Percentiles rank a stretch among this genome's conserved stretches.
phyloP scores from a whole-genome alignment of 2,329 filamentous ascomycete genomes.

The Aureobasidium sp. region DNA sequence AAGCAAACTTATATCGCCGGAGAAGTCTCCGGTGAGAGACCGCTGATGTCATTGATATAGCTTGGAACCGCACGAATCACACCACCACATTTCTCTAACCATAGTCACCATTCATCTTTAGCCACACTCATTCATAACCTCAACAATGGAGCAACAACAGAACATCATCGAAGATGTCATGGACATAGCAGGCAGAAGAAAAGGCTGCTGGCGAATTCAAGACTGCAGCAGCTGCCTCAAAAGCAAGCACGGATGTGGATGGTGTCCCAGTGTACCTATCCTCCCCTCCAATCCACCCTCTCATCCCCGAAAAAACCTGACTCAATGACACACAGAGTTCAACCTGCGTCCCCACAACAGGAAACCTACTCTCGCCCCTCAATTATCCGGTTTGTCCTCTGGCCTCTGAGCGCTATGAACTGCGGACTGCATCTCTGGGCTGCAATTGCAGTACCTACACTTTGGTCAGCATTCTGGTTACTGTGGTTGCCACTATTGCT shows the following conservation, averaged over 20 bases:
- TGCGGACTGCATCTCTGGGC: slow-evolving; percentile 38
- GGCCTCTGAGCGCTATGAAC: slow-evolving; percentile 39
- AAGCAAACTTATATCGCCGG: background rate
- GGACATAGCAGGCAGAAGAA: background rate
- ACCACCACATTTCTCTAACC: background rate
- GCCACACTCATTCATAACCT: background rate
- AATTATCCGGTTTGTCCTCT: slow-evolving; percentile 28
- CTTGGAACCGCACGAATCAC: background rate
- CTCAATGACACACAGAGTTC: slow-evolving; percentile 26
- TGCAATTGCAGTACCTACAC: slow-evolving; percentile 43
- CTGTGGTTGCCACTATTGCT: slow-evolving; percentile 36
- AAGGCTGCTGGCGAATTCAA: slow-evolving; percentile 27
- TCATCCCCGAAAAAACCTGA: background rate
- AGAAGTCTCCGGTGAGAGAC: background rate
- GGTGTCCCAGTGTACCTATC: slow-evolving; percentile 36
- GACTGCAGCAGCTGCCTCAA: slow-evolving; percentile 27
- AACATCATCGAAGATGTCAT: background rate
- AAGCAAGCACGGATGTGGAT: slow-evolving; percentile 32
- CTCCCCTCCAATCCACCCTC: background rate
- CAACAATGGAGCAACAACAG: background rate
- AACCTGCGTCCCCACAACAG: slow-evolving; percentile 36
- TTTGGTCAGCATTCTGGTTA: slow-evolving; percentile 37
- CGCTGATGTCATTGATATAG: slow-evolving; percentile 8
- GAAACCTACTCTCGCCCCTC: slow-evolving; percentile 35
- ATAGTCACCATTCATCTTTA: too few species aligned